Percentiles rank a stretch among this genome's conserved stretches.
Conservation (phyloP, 176 grass and related monocot genomes). For the Saccharum spontaneum region DNA sequence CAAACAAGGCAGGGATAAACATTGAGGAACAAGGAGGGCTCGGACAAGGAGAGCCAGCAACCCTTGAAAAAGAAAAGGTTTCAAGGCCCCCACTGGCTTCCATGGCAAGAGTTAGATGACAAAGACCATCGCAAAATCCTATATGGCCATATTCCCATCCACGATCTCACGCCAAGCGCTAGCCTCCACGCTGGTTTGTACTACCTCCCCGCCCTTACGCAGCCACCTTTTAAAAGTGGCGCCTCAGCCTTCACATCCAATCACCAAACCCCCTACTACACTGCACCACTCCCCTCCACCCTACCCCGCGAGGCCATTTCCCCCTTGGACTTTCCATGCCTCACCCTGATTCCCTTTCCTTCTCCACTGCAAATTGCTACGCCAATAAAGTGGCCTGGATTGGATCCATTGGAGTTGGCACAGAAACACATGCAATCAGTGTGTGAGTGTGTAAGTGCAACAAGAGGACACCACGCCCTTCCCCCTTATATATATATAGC, state of each 20-base stretch:
- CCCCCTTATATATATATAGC: constrained; percentile 57
- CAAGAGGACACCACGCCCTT: constrained; percentile 52
- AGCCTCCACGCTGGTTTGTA: constrained; percentile 63
- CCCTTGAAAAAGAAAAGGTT: constrained; percentile 32
- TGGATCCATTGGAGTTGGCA: constrained; percentile 65
- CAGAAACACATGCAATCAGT: constrained; percentile 74
- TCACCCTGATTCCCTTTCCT: constrained; percentile 65
- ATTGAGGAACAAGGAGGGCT: constrained; percentile 27
- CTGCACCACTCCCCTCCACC: constrained; percentile 18
- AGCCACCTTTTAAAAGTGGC: constrained; percentile 69
- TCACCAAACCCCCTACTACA: constrained; percentile 52
- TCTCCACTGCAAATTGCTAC: constrained; percentile 36
- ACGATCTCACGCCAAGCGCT: constrained; percentile 64
- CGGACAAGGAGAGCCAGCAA: constrained; percentile 31
- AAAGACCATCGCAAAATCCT: constrained; percentile 71
- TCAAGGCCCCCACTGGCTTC: constrained; percentile 20
- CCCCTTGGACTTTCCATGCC: constrained; percentile 67
- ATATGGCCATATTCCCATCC: constrained; percentile 72
- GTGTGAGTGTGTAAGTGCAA: constrained; percentile 42
- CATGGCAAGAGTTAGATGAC: constrained; percentile 55
- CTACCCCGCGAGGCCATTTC: constrained; percentile 42
- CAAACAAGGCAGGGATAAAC: constrained; percentile 44
- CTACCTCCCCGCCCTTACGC: constrained; percentile 66
- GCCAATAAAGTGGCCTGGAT: constrained; percentile 42
- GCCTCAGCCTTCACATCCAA: constrained; percentile 58